Evolutionary conservation across 23 red algal species (phyloP).

Genomic region (Gracilaria domingensis): DNA sequence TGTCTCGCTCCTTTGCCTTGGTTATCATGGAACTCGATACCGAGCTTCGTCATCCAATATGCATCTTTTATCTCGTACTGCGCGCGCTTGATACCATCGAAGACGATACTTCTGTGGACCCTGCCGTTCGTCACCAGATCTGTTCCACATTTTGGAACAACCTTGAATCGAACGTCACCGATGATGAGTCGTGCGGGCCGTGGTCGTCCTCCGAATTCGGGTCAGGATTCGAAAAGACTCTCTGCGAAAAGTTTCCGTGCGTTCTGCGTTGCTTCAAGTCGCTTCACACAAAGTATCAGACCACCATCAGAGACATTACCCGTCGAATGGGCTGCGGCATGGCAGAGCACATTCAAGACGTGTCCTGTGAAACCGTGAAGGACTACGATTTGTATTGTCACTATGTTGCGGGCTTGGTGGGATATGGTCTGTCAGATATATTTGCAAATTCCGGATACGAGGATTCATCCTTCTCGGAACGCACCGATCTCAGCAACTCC

Average conservation of each 20-base stretch:
- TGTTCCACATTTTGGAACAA: constrained; percentile 71
- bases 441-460: constrained; percentile 78
- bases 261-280: constrained; percentile 82
- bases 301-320: constrained; percentile 91
- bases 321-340: constrained; percentile 93
- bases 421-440: constrained; percentile 87
- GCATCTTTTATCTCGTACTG: constrained; percentile 95
- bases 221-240: constrained; percentile 67
- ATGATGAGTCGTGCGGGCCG: neutral
- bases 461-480: constrained; percentile 38
- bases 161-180: neutral
- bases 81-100: constrained; percentile 98
- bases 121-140: constrained; percentile 44
- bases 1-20: constrained; percentile 97
- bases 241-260: constrained; percentile 71
- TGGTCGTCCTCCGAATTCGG: constrained; percentile 70
- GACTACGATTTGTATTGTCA: constrained; percentile 97
- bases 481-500: constrained; percentile 82
- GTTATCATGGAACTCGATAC: constrained; percentile 93
- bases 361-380: constrained; percentile 68
- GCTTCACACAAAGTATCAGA: constrained; percentile 67
- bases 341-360: constrained; percentile 91
- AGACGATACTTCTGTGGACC: constrained; percentile 86
- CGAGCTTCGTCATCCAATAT: constrained; percentile 84
- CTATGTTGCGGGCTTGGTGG: constrained; percentile 97